phyloP scores from a whole-genome alignment of 495 filamentous ascomycete genomes.

The Penicillium crystallinum region DNA sequence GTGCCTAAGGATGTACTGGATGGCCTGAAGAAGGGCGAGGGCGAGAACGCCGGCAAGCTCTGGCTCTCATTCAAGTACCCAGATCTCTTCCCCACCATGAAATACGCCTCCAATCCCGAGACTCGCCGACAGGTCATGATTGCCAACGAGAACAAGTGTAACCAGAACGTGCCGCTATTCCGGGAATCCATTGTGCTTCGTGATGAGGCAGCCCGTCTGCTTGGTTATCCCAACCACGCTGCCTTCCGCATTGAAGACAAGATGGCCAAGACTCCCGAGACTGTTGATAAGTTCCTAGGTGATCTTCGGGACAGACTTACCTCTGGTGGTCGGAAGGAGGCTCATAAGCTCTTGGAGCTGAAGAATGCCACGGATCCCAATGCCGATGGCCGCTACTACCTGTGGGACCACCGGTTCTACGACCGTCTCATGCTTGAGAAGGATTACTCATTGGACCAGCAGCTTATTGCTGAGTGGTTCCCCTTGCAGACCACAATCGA shows the following conservation, averaged over 20 bases:
- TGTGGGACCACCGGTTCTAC: constrained; percentile 89
- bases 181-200: constrained; percentile 79
- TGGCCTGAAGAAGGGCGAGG: constrained; percentile 66
- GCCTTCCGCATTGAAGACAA: constrained; percentile 89
- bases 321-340: constrained; percentile 74
- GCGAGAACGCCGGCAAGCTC: constrained; percentile 61
- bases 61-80: constrained; percentile 67
- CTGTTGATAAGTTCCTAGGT: constrained; percentile 76
- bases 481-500: constrained; percentile 76
- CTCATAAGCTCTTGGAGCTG: constrained; percentile 61
- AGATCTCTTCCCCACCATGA: constrained; percentile 60
- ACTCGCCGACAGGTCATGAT: constrained; percentile 54
- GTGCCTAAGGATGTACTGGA: constrained; percentile 58
- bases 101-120: constrained; percentile 55
- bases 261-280: constrained; percentile 92
- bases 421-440: constrained; percentile 89
- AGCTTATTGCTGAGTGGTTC: constrained; percentile 91
- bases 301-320: constrained; percentile 72
- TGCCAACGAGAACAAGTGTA: constrained; percentile 74
- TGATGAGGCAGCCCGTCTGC: constrained; percentile 84
- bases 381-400: constrained; percentile 71
- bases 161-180: constrained; percentile 82
- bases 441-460: constrained; percentile 82
- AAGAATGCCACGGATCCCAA: constrained; percentile 71
- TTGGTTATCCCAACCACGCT: constrained; percentile 91